Evolutionary conservation across 805 yeast genomes (phyloP).

Genomic region (Isabelozyma heimii): DNA sequence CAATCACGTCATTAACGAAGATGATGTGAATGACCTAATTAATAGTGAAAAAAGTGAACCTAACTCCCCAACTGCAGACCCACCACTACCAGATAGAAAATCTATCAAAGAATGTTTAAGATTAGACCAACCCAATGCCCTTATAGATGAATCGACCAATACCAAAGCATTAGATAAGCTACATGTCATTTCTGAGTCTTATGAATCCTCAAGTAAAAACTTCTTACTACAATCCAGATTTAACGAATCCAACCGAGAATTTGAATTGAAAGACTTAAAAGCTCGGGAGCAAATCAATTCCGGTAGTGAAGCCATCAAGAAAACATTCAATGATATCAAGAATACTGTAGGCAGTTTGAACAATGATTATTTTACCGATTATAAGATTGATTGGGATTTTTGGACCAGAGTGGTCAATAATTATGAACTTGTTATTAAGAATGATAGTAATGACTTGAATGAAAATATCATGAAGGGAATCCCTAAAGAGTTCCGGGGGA

Average conservation of each 20-base stretch:
- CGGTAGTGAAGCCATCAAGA: conserved; percentile 37
- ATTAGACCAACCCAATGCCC: conserved; percentile 18
- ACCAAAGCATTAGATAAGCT: not conserved
- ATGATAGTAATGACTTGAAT: conserved; percentile 58
- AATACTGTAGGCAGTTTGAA: conserved; percentile 42
- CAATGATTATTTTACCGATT: conserved; percentile 25
- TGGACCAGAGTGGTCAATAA: conserved; percentile 84
- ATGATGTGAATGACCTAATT: not conserved
- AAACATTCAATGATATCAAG: conserved; percentile 47
- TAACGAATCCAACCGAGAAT: conserved; percentile 52
- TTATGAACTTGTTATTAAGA: conserved; percentile 63
- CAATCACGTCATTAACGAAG: not conserved
- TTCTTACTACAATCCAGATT: conserved; percentile 62
- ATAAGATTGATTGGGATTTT: conserved; percentile 71
- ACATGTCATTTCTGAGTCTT: conserved; percentile 7
- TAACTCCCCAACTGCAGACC: conserved; percentile 5
- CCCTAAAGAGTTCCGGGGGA: conserved; percentile 82
- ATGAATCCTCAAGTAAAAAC: conserved; percentile 23
- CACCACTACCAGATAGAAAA: conserved; percentile 34
- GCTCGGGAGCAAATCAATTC: conserved; percentile 46
- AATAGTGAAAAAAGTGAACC: not conserved
- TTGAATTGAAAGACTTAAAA: conserved; percentile 46
- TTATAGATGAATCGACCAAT: not conserved
- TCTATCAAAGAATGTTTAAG: conserved; percentile 19
- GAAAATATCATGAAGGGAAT: conserved; percentile 70